A percentile compares a stretch with the other conserved stretches of the same genome.
Evolutionary conservation across 106 monocot species (phyloP).

Genomic region (Platanthera zijinensis): DNA sequence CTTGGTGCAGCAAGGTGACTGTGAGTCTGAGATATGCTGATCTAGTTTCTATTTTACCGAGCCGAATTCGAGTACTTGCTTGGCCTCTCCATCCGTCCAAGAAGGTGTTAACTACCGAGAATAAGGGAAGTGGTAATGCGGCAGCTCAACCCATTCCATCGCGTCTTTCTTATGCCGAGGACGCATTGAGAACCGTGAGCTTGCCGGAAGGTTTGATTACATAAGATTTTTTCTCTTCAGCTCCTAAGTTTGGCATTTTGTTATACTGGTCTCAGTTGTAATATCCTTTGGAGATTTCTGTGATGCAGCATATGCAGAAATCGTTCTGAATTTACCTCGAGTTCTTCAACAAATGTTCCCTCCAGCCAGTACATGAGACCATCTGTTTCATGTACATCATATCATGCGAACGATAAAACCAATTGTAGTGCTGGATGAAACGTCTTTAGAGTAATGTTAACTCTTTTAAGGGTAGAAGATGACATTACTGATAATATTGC

Average conservation of each 20-base stretch:
- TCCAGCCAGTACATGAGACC: not conserved
- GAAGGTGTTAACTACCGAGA: slow-evolving; percentile 31
- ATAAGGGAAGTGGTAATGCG: slow-evolving; percentile 22
- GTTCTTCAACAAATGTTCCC: slow-evolving; percentile 21
- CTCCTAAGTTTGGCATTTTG: not conserved
- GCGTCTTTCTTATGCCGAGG: slow-evolving; percentile 80
- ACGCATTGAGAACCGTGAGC: slow-evolving; percentile 64
- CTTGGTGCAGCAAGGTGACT: slow-evolving; percentile 77
- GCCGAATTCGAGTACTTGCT: slow-evolving; percentile 69
- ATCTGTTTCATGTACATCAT: not conserved
- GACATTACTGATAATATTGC: too few relatives aligned
- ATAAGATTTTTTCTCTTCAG: not conserved
- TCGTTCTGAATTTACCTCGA: slow-evolving; percentile 22
- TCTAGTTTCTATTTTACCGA: slow-evolving; percentile 60
- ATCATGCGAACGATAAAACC: not conserved
- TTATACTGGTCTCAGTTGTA: not conserved
- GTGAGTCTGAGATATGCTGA: slow-evolving; percentile 88
- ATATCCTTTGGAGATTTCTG: not conserved
- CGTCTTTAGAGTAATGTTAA: too few relatives aligned
- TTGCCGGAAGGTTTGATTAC: slow-evolving; percentile 77
- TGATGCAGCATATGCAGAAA: slow-evolving; percentile 22
- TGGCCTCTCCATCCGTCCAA: slow-evolving; percentile 81
- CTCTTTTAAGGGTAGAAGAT: too few relatives aligned
- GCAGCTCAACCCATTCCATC: slow-evolving; percentile 47
- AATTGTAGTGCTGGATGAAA: too few relatives aligned